Percentiles rank a stretch among this genome's conserved stretches.
These are phyloP conservation scores for Plectosphaerella sp. DNA, from an alignment of 2,329 filamentous ascomycete genomes.

Conservation along the genomic window DNA sequence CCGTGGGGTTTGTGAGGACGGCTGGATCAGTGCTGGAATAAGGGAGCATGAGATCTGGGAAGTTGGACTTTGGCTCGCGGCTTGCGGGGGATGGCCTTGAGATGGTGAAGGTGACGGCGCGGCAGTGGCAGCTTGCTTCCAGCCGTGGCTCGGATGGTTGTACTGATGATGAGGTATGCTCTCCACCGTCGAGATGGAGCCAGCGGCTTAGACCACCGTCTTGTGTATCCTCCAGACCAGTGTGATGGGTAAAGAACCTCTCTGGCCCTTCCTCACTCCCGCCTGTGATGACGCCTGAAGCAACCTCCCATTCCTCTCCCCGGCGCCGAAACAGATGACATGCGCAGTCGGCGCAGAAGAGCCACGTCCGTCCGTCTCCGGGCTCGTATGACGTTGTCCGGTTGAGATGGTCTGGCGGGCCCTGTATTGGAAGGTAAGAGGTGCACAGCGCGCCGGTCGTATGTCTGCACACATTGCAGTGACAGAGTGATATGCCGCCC, in stretches of 20 bases:
- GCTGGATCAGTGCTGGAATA: constrained; percentile 30
- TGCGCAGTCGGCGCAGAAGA: constrained; percentile 36
- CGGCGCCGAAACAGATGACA: constrained; percentile 31
- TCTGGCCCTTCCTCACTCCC: not conserved
- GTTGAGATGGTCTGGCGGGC: not conserved
- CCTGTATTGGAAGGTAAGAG: constrained; percentile 28
- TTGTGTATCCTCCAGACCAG: constrained; percentile 21
- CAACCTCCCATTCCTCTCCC: constrained; percentile 24
- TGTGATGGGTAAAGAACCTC: constrained; percentile 11
- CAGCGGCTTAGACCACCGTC: constrained; percentile 33
- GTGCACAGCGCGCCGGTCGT: constrained; percentile 30
- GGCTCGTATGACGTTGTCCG: constrained; percentile 10
- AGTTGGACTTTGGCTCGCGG: constrained; percentile 36
- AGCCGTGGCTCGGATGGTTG: constrained; percentile 15
- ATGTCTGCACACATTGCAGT: constrained; percentile 25
- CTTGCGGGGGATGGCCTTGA: constrained; percentile 47
- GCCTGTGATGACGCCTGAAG: constrained; percentile 28
- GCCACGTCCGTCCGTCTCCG: constrained; percentile 14
- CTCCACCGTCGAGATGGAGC: constrained; percentile 4
- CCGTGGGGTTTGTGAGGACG: constrained; percentile 33
- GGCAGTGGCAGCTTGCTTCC: constrained; percentile 48
- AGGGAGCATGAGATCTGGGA: constrained; percentile 49
- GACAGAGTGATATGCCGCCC: constrained; percentile 19
- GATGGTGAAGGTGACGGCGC: constrained; percentile 51
- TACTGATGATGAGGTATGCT: not conserved